Base-by-base conservation (phyloP, 2,329 filamentous ascomycete genomes). In the Orbilia javanica region DNA sequence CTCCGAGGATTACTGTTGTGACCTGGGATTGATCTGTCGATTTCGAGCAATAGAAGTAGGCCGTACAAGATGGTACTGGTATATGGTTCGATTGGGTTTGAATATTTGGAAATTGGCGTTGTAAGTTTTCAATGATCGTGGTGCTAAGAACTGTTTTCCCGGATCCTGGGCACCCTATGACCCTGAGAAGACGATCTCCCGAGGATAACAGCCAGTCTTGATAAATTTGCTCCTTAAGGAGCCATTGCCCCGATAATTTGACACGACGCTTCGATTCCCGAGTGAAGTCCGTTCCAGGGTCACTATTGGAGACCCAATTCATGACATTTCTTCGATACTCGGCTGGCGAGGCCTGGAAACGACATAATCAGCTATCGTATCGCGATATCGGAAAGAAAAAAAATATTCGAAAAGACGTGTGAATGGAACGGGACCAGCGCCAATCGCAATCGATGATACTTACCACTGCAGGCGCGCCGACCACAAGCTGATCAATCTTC, bases 91-190 rank as follows among this genome's bases (percentile, higher is more conserved):
- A 13, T 20, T 18, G 27, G n/a, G 34, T 4, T 15, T 15, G 13
- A n/a, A 34, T 22, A 5, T 34, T 31, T 1, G 15, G 36, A 5
- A 57, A 1, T 25, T 65, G 44, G 4, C 46, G 7, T 39, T 55
- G 44, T 57, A 74, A 22, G 8, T 66, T 27, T 15, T 72, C 62
- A 7, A 74, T 50, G 4, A 74, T 60, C 7, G 70, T 57, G 27
- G 70, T 74, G 34, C 70, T 74, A 13, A 74, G 22, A 48, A 74
- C 70, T 4, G 70, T 74, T 48, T 74, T 74, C 4, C 70, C 70
- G 4, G 70, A 67, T 4, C 70, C 70, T 2, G 70, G 70, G 31
- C 62, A n/a, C 13, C 70, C 70, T 20, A 74, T 22, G 15, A 74
- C 22, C 29, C 62, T 63, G n/a, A 74, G 22, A 29, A 74, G 52